Evolutionary conservation across 305 asterid species (phyloP).

Genomic region (Fraxinus velutina): DNA sequence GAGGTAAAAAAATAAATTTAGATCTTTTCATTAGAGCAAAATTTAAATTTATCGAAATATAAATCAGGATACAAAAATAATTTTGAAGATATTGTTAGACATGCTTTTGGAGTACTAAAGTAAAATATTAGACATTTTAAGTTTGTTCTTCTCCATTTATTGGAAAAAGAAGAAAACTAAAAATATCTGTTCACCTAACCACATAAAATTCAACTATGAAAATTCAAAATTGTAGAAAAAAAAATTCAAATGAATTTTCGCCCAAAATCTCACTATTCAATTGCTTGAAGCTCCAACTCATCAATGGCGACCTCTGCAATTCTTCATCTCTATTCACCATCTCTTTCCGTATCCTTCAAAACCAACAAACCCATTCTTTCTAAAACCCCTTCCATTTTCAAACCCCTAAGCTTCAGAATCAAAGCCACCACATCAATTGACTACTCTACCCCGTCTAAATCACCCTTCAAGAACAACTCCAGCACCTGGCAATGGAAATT

Average conservation of each 20-base stretch:
- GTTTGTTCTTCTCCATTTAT: too few relatives aligned
- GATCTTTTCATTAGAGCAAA: too few relatives aligned
- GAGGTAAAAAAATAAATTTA: too few relatives aligned
- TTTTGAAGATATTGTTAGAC: too few relatives aligned
- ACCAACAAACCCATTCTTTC: constrained; percentile 24
- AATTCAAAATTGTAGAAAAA: background rate
- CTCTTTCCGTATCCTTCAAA: constrained; percentile 25
- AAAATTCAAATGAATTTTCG: background rate
- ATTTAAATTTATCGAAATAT: too few relatives aligned
- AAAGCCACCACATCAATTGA: constrained; percentile 54
- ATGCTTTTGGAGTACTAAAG: too few relatives aligned
- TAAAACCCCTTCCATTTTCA: constrained; percentile 9
- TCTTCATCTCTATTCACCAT: constrained; percentile 33
- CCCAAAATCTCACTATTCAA: constrained; percentile 11
- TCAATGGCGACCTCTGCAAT: constrained; percentile 50
- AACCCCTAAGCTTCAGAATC: constrained; percentile 22
- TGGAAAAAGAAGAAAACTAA: background rate
- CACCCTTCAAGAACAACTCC: constrained; percentile 31
- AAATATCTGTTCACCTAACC: background rate
- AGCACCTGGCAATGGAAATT: constrained; percentile 69
- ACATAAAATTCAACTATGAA: constrained; percentile 12
- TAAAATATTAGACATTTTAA: too few relatives aligned
- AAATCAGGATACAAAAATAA: too few relatives aligned
- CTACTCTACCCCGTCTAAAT: constrained; percentile 37
- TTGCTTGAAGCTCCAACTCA: constrained; percentile 13